These are phyloP conservation scores for Suhomyces ambrosiae DNA, from an alignment of 1,139 yeast genomes.

Conservation along the genomic window DNA sequence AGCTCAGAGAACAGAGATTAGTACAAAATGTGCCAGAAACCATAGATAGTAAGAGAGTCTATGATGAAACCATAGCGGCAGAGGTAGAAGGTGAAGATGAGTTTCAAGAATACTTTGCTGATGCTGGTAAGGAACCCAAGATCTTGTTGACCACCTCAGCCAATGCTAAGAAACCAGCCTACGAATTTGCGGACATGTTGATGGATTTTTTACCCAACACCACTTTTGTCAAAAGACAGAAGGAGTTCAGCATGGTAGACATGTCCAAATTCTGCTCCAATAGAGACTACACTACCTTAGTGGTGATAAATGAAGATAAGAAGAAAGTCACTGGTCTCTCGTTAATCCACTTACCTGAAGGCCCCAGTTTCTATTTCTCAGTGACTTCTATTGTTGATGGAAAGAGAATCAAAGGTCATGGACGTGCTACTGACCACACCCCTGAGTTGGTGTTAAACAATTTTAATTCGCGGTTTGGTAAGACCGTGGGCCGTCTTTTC, in stretches of 20 bases:
- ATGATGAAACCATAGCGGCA: constrained; percentile 79
- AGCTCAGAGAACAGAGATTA: constrained; percentile 75
- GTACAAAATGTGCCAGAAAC: constrained; percentile 83
- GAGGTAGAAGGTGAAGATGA: constrained; percentile 86
- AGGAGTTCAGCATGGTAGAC: constrained; percentile 79
- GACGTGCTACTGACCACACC: constrained; percentile 83
- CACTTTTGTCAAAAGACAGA: constrained; percentile 83
- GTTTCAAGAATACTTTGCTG: constrained; percentile 63
- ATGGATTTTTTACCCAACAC: constrained; percentile 84
- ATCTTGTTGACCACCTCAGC: constrained; percentile 87
- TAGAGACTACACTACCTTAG: constrained; percentile 82
- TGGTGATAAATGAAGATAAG: constrained; percentile 91
- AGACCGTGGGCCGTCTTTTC: constrained; percentile 87
- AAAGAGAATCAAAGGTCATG: constrained; percentile 82
- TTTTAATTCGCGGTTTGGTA: constrained; percentile 88
- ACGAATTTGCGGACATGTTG: constrained; percentile 84
- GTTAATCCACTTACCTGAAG: constrained; percentile 88
- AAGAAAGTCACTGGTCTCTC: constrained; percentile 90
- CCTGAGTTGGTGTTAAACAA: constrained; percentile 92
- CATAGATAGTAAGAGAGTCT: constrained; percentile 84
- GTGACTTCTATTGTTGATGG: constrained; percentile 77
- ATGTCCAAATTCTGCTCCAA: constrained; percentile 81
- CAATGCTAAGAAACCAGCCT: constrained; percentile 82
- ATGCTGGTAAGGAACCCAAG: constrained; percentile 65
- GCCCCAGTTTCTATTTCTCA: constrained; percentile 92